Evolutionary conservation across 345 rosid genomes (phyloP).

Genomic region (Laguncularia racemosa): DNA sequence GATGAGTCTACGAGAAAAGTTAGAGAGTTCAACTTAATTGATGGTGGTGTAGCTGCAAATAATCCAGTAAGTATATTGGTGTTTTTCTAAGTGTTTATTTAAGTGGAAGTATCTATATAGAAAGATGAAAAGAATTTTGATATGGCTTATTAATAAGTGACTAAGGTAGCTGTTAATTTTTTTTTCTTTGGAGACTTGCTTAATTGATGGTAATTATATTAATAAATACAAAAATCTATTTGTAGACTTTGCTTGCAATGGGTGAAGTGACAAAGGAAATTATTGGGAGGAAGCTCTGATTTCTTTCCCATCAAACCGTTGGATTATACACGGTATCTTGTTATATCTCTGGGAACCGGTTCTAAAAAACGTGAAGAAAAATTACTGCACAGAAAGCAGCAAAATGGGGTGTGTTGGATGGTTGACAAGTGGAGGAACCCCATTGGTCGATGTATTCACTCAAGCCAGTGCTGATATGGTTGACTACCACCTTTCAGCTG

Average conservation of each 20-base stretch:
- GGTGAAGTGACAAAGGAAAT: conserved; percentile 34
- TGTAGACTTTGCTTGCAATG: conserved; percentile 25
- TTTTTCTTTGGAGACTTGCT: neutral
- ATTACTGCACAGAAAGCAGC: conserved; percentile 38
- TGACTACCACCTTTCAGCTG: conserved; percentile 42
- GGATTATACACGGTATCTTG: conserved; percentile 41
- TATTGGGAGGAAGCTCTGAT: conserved; percentile 21
- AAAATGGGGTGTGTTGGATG: conserved; percentile 63
- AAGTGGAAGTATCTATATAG: too few relatives aligned
- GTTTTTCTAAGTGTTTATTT: too few relatives aligned
- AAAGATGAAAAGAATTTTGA: too few relatives aligned
- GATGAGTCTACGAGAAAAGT: conserved; percentile 10
- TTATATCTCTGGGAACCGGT: conserved; percentile 65
- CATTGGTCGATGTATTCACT: conserved; percentile 44
- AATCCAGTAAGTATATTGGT: conserved; percentile 25
- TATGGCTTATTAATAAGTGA: neutral
- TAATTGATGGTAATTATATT: neutral
- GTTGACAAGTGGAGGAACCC: conserved; percentile 43
- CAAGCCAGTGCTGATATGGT: conserved; percentile 66
- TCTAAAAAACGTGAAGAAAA: conserved; percentile 23
- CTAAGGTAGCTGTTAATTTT: neutral
- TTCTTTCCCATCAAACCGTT: conserved; percentile 32
- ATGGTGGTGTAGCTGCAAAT: conserved; percentile 50
- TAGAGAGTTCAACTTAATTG: conserved; percentile 34
- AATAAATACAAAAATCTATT: neutral